Conservation (phyloP, 441 rosid genomes). For the Omphalea diandra region DNA sequence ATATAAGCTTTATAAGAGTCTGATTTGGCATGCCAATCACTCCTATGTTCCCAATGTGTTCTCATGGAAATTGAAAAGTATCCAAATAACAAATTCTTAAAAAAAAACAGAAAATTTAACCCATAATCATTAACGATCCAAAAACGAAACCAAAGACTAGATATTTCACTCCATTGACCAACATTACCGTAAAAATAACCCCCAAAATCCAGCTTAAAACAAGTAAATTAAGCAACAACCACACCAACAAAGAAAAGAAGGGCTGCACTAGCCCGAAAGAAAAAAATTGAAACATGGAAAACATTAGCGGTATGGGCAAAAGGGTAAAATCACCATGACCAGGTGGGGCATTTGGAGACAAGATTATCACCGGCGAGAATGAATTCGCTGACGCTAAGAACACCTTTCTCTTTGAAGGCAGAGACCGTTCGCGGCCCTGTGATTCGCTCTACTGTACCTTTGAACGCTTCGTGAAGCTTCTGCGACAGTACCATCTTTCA, state of each 20-base stretch:
- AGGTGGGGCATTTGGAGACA: conserved; percentile 97
- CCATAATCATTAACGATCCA: neutral
- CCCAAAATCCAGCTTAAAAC: neutral
- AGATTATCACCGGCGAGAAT: conserved; percentile 95
- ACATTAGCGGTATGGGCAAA: neutral
- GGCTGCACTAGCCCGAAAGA: neutral
- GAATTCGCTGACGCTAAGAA: conserved; percentile 94
- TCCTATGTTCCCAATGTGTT: neutral
- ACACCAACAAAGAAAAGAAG: neutral
- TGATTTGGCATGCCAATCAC: neutral
- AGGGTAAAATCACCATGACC: conserved; percentile 75
- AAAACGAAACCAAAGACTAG: neutral
- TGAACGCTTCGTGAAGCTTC: conserved; percentile 83
- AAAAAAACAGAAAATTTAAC: neutral
- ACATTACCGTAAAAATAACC: neutral
- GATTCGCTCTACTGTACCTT: conserved; percentile 91
- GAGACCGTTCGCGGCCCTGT: conserved; percentile 93
- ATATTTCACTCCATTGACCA: neutral
- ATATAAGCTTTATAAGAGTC: neutral
- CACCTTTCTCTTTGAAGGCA: conserved; percentile 97
- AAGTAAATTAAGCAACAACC: neutral
- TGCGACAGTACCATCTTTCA: conserved; percentile 61
- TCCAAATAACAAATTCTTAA: neutral
- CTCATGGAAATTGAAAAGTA: neutral
- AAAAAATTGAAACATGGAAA: neutral